Conservation (phyloP, 371 early-diverging fungal species). For the Rhizoclosmatium hyalinum region DNA sequence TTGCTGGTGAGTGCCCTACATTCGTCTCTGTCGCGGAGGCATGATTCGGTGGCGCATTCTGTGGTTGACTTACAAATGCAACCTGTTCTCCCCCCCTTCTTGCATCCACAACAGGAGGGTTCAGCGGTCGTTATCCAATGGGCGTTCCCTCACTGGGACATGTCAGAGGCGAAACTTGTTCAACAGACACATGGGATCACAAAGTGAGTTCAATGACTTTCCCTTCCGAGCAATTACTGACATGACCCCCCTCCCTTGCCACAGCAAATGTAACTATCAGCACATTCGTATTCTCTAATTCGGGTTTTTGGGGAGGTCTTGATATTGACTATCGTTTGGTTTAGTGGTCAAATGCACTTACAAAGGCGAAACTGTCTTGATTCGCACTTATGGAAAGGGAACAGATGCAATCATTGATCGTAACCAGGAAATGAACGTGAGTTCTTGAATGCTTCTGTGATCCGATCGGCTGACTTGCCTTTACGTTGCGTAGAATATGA, state of each 20-base stretch:
- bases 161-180: slow-evolving; percentile 32
- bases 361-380: slow-evolving; percentile 71
- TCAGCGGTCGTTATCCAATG: slow-evolving; percentile 28
- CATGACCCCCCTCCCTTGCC: background rate
- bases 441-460: slow-evolving; percentile 35
- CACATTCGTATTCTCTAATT: background rate
- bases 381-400: slow-evolving; percentile 88
- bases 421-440: slow-evolving; percentile 84
- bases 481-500: slow-evolving; percentile 73
- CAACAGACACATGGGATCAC: slow-evolving; percentile 94
- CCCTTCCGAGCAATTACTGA: background rate
- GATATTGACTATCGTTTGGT: slow-evolving; percentile 1
- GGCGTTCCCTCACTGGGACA: slow-evolving; percentile 80
- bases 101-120: slow-evolving; percentile 17
- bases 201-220: slow-evolving; percentile 71
- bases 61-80: background rate
- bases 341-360: slow-evolving; percentile 81
- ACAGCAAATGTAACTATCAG: slow-evolving; percentile 32
- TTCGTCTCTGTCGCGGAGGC: background rate
- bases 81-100: background rate
- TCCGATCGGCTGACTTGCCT: background rate
- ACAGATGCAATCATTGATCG: slow-evolving; percentile 90
- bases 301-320: background rate
- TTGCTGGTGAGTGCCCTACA: slow-evolving; percentile 26
- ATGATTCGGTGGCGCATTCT: background rate